A percentile compares a stretch with the other conserved stretches of the same genome.
Evolutionary conservation across 192 early-diverging fungal species (phyloP).

Genomic region (Neocallimastix lanati): DNA sequence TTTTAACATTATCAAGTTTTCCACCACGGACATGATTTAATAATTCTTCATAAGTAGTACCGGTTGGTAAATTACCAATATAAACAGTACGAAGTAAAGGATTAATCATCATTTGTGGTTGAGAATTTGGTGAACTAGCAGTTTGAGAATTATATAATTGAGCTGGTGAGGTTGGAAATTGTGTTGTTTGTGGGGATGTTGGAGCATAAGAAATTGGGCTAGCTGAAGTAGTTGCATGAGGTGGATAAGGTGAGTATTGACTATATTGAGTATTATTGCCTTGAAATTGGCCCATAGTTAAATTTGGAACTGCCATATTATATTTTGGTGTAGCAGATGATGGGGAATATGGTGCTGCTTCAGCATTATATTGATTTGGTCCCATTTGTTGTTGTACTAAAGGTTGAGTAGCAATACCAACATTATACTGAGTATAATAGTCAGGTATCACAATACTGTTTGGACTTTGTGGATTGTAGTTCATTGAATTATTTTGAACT

Average conservation of each 20-base stretch:
- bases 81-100: conserved; percentile 49
- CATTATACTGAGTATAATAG: background rate
- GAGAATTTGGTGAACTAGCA: background rate
- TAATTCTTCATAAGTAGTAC: conserved; percentile 36
- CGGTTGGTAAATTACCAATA: conserved; percentile 53
- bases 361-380: background rate
- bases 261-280: background rate
- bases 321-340: background rate
- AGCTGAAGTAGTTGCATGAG: background rate
- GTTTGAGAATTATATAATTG: background rate
- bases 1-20: conserved; percentile 43
- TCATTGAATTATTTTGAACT: background rate
- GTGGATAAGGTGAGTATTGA: background rate
- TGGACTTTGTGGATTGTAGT: background rate
- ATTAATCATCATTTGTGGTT: background rate
- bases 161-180: background rate
- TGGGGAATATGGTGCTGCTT: background rate
- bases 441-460: background rate
- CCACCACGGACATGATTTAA: conserved; percentile 54
- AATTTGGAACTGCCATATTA: background rate
- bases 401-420: background rate
- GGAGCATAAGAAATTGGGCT: background rate
- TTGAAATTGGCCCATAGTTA: background rate
- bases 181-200: background rate
- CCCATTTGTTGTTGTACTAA: background rate